These are phyloP conservation scores for Cyclanthera cordifolia DNA, from an alignment of 306 rosid species.

Conservation along the genomic window DNA sequence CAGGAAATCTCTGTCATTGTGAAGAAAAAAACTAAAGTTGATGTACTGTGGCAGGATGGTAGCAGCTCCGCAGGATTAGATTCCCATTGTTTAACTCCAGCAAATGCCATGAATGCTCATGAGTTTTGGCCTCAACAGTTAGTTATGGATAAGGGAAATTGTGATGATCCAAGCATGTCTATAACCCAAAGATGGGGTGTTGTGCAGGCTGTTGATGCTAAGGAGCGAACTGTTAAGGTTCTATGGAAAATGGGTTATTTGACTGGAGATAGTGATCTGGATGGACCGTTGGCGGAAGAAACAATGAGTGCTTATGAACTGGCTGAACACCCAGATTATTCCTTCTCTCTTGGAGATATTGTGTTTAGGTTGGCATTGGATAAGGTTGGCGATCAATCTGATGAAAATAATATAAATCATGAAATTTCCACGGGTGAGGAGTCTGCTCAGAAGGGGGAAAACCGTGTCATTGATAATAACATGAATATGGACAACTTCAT, in stretches of 20 bases:
- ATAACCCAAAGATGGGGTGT: conserved; percentile 74
- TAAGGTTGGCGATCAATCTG: conserved; percentile 38
- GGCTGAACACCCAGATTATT: conserved; percentile 76
- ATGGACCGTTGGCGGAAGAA: conserved; percentile 44
- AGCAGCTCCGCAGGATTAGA: conserved; percentile 44
- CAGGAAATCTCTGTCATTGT: conserved; percentile 48
- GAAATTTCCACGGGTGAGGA: conserved; percentile 24
- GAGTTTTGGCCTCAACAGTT: conserved; percentile 94
- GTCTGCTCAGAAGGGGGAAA: conserved; percentile 24
- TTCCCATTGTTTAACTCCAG: conserved; percentile 51
- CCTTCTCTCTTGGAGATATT: conserved; percentile 67
- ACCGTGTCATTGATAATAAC: conserved; percentile 23
- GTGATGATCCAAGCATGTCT: conserved; percentile 44
- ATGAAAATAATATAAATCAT: conserved; percentile 20
- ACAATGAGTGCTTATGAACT: conserved; percentile 84
- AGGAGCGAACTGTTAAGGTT: conserved; percentile 71
- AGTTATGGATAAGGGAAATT: conserved; percentile 62
- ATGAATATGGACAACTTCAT: conserved; percentile 33
- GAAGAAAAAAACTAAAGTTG: conserved; percentile 72
- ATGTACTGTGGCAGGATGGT: conserved; percentile 86
- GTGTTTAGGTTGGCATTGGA: conserved; percentile 55
- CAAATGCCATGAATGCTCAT: conserved; percentile 49
- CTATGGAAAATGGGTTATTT: conserved; percentile 42
- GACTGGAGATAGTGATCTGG: conserved; percentile 24
- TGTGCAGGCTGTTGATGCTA: conserved; percentile 64